Conservation (phyloP, 345 rosid species). For the Brassica nigra region DNA sequence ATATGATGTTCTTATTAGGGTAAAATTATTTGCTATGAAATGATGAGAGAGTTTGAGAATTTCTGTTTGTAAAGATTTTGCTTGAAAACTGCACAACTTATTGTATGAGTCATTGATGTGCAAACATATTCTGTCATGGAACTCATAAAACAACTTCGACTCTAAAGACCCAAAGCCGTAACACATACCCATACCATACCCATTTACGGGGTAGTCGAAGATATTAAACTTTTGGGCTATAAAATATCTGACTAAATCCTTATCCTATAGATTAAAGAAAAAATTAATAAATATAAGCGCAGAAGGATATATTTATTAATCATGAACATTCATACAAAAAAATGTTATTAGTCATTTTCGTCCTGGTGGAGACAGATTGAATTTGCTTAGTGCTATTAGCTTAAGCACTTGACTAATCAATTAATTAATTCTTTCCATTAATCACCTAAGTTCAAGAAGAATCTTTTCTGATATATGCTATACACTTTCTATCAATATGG, state of each 20-base stretch:
- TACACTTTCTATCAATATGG: conserved; percentile 24
- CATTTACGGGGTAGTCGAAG: neutral
- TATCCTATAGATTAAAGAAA: neutral
- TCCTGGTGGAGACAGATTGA: conserved; percentile 2
- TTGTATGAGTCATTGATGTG: neutral
- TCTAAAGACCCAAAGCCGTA: neutral
- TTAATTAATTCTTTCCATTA: conserved; percentile 21
- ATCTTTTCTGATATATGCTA: neutral
- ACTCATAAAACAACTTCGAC: neutral
- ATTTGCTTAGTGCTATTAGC: neutral
- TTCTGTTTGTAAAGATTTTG: neutral
- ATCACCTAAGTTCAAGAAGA: conserved; percentile 24
- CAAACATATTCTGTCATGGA: neutral
- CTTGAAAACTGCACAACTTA: neutral
- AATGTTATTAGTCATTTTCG: neutral
- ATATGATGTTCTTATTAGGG: neutral
- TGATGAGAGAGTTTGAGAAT: neutral
- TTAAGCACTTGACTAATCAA: conserved; percentile 27
- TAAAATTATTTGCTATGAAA: neutral
- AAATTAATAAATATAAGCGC: neutral
- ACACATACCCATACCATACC: neutral
- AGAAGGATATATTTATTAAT: neutral
- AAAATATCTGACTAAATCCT: neutral
- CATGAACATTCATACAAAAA: no score
- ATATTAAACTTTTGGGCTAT: neutral